Conservation (phyloP, 164 flowering plant species). For the Aristolochia contorta region DNA sequence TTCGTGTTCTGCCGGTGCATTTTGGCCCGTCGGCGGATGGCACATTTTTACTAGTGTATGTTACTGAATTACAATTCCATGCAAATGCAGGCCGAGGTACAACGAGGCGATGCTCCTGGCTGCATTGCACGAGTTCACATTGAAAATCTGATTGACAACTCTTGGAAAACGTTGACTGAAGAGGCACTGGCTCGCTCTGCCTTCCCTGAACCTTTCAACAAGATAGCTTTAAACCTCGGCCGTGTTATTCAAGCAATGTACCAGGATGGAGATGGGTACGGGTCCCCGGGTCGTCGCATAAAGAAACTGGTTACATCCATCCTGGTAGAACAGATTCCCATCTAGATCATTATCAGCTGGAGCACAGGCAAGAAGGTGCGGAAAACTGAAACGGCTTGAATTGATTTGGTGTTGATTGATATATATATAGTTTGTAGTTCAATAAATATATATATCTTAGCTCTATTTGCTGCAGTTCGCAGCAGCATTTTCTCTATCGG, state of each 20-base stretch:
- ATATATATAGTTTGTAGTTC: too few species aligned
- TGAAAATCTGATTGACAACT: not conserved
- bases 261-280: conserved; percentile 3
- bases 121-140: not conserved
- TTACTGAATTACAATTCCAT: too few species aligned
- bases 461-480: too few species aligned
- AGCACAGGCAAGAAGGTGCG: too few species aligned
- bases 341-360: not conserved
- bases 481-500: too few species aligned
- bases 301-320: not conserved
- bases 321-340: not conserved
- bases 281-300: not conserved
- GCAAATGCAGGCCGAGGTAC: not conserved
- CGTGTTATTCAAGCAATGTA: not conserved
- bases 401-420: too few species aligned
- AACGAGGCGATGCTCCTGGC: not conserved
- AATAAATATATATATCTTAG: too few species aligned
- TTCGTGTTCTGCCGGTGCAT: too few species aligned
- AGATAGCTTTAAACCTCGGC: not conserved
- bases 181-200: not conserved
- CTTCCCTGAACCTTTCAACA: not conserved
- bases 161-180: conserved; percentile 4
- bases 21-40: too few species aligned
- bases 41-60: too few species aligned
- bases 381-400: not conserved